Evolutionary conservation across 2,329 filamentous ascomycete species (phyloP).

Genomic region (Fusarium mexicanum): DNA sequence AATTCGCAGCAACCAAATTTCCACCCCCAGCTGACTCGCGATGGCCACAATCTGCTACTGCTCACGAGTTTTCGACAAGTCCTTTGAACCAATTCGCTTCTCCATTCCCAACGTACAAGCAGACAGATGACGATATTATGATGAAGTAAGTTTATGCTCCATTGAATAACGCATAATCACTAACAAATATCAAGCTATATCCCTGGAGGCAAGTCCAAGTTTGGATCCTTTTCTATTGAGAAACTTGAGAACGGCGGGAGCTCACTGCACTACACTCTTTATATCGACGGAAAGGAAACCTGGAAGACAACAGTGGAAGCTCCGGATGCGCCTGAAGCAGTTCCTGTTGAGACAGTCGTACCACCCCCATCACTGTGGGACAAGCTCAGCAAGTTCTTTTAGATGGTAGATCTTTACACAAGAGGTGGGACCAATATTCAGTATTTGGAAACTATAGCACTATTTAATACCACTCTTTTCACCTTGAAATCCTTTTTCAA

Average conservation of each 20-base stretch:
- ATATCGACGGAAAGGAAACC: conserved; percentile 79
- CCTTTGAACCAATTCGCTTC: conserved; percentile 95
- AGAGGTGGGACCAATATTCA: not conserved
- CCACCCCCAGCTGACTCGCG: conserved; percentile 68
- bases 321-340: conserved; percentile 44
- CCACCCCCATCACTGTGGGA: conserved; percentile 58
- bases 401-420: not conserved
- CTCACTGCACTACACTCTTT: conserved; percentile 81
- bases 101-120: conserved; percentile 83
- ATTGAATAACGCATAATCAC: not conserved
- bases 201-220: conserved; percentile 87
- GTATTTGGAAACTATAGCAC: not conserved
- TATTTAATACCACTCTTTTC: conserved; percentile 1
- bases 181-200: conserved; percentile 66
- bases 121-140: conserved; percentile 81
- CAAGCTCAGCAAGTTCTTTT: conserved; percentile 45
- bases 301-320: conserved; percentile 74
- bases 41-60: conserved; percentile 71
- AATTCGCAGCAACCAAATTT: conserved; percentile 90
- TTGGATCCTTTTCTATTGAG: conserved; percentile 78
- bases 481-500: not conserved
- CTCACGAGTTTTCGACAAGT: conserved; percentile 92
- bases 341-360: conserved; percentile 38
- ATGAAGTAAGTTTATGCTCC: conserved; percentile 73
- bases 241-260: conserved; percentile 69